These are phyloP conservation scores for Diaporthe sp. DNA, from an alignment of 2,329 filamentous ascomycete genomes.

Conservation along the genomic window DNA sequence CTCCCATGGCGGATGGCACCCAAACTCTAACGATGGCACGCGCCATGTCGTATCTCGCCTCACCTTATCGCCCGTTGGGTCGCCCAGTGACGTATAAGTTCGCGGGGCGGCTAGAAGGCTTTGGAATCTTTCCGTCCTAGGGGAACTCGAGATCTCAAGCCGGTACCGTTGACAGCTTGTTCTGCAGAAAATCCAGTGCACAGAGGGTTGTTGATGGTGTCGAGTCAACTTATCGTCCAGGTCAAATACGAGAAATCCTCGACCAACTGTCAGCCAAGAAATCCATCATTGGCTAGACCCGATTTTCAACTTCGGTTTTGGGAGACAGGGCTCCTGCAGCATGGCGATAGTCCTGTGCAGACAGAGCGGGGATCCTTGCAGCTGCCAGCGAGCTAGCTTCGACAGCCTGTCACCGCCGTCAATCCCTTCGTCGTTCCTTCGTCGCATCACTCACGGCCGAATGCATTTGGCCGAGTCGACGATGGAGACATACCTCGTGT, in stretches of 20 bases:
- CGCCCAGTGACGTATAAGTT: constrained; percentile 2
- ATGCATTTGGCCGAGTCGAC: not conserved
- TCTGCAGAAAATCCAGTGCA: constrained; percentile 7
- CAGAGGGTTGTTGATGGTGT: constrained; percentile 30
- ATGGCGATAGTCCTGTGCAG: constrained; percentile 10
- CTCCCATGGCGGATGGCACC: constrained; percentile 9
- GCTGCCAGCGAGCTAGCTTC: not conserved
- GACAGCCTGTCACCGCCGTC: constrained; percentile 14
- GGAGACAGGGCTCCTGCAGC: constrained; percentile 31
- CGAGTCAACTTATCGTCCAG: constrained; percentile 34
- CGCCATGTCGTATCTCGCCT: constrained; percentile 23
- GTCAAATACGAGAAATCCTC: constrained; percentile 38
- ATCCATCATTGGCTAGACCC: constrained; percentile 36
- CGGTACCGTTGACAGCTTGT: constrained; percentile 24
- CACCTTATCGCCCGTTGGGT: constrained; percentile 17
- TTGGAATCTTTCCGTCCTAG: constrained; percentile 16
- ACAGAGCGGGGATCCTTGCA: constrained; percentile 34
- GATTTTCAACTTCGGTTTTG: constrained; percentile 31
- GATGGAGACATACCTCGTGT: not conserved
- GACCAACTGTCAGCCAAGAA: constrained; percentile 33
- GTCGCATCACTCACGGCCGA: not conserved
- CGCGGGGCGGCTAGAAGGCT: constrained; percentile 1
- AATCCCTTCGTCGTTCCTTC: not conserved
- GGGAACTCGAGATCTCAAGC: not conserved
- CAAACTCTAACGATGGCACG: constrained; percentile 5